A percentile compares a stretch with the other conserved stretches of the same genome.
These are phyloP conservation scores for Schrenkiella parvula DNA, from an alignment of 345 rosid species.

Conservation along the genomic window DNA sequence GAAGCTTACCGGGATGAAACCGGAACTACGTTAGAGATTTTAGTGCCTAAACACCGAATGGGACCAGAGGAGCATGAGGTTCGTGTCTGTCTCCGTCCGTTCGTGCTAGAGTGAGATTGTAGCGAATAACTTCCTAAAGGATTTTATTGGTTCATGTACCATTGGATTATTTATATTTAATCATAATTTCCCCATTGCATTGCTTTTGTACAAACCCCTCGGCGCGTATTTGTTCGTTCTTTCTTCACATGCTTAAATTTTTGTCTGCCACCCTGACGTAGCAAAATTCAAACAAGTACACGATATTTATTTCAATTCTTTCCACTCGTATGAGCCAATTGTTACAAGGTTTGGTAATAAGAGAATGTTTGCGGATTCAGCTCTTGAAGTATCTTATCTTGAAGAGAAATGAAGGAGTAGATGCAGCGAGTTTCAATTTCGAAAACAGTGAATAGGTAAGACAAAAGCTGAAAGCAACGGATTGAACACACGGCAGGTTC, in stretches of 20 bases:
- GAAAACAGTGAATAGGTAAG: not conserved
- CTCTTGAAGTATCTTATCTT: too few relatives aligned
- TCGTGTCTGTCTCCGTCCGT: conserved; percentile 73
- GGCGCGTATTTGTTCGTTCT: not conserved
- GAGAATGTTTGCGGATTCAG: too few relatives aligned
- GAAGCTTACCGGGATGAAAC: conserved; percentile 75
- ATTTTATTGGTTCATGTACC: conserved; percentile 23
- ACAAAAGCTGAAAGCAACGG: too few relatives aligned
- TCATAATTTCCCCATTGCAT: not conserved
- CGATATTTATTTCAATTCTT: not conserved
- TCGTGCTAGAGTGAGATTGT: conserved; percentile 25
- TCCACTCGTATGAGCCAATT: too few relatives aligned
- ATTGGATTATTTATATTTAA: conserved; percentile 28
- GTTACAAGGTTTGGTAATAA: too few relatives aligned
- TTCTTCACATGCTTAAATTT: not conserved
- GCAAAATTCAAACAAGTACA: not conserved
- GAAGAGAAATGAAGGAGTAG: not conserved
- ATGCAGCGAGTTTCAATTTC: not conserved
- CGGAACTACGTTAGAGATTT: conserved; percentile 68
- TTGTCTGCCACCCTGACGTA: not conserved
- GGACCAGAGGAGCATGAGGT: conserved; percentile 98
- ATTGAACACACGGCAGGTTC: not conserved
- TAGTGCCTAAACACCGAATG: conserved; percentile 67
- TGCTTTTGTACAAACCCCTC: not conserved
- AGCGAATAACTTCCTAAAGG: conserved; percentile 1